Evolutionary conservation across 2,329 filamentous ascomycete species (phyloP), one percentile per base, ranked within the genome.

Genomic region (Botrytis cinerea): DNA sequence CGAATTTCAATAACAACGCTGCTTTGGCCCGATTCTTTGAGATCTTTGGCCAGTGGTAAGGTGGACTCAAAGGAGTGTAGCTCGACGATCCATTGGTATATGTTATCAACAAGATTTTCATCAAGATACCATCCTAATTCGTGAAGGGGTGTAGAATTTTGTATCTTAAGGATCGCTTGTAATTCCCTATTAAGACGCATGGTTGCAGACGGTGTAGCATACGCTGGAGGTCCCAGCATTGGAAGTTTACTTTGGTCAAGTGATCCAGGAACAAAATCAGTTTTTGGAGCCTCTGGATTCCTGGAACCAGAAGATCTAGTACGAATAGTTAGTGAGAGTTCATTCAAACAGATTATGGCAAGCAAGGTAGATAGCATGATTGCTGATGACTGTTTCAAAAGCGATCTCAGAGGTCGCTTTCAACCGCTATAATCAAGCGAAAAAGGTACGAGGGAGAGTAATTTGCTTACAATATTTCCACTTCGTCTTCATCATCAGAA

Each of bases 51-150:
- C 1, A 98, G 84, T 0, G 92, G 93, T 0, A 96, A 85, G 1
- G 83, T 81, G 0, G 83, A 76, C 38, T 94, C 91, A 78, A 97
- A 97, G 61, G 91, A 93, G 81, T 97, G 95, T 1, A 98, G 84
- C 81, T 97, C 93, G 9, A 97, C 90, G 74, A 97, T 94, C 94
- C 94, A 97, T 79, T 97, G 94, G 79, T 96, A 97, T 54, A 95
- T 84, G 68, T 88, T 87, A 9, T 85, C 84, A 22, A 86, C 83
- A 28, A 79, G 54, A 16, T 84, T 83, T 66, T 87, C 85, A 78
- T 97, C 88, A 72, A 97, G 90, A 79, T 93, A 94, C 94, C 94
- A 97, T 25, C 95, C 95, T 0, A 97, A 86, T 74, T 92, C 88
- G 74, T 91, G 86, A 1, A 88, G 80, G 0, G 89, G 87, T 1